phyloP scores from a whole-genome alignment of 1,139 yeast species.

The Starmera stellimalicola region DNA sequence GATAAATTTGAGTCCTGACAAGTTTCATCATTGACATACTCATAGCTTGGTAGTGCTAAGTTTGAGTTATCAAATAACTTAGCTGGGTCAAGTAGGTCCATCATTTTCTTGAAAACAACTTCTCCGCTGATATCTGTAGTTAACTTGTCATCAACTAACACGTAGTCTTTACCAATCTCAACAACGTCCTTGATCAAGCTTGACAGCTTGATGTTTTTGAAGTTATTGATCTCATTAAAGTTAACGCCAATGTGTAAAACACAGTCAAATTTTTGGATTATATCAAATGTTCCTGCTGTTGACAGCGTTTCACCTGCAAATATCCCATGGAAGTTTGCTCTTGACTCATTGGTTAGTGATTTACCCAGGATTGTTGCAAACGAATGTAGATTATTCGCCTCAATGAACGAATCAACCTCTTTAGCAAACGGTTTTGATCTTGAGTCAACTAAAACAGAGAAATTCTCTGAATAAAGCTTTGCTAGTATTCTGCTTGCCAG shows the following conservation, averaged over 20 bases:
- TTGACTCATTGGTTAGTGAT: constrained; percentile 54
- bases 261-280: constrained; percentile 35
- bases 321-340: constrained; percentile 50
- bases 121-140: constrained; percentile 31
- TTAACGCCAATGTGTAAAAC: constrained; percentile 43
- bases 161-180: constrained; percentile 22
- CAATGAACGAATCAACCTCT: constrained; percentile 36
- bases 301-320: constrained; percentile 43
- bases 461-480: constrained; percentile 35
- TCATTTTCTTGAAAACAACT: constrained; percentile 32
- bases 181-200: constrained; percentile 9
- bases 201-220: constrained; percentile 22
- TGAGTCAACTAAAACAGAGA: constrained; percentile 59
- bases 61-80: constrained; percentile 9
- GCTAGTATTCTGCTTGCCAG: constrained; percentile 35
- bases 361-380: constrained; percentile 41
- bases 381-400: constrained; percentile 32
- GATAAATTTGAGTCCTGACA: background rate
- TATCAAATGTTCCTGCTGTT: constrained; percentile 26
- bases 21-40: background rate
- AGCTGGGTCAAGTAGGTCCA: constrained; percentile 22
- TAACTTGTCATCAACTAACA: constrained; percentile 27
- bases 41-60: background rate
- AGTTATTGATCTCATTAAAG: constrained; percentile 41
- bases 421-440: constrained; percentile 47